Evolutionary conservation across 208 protist species (phyloP).

Genomic region (Acanthamoeba triangularis): DNA sequence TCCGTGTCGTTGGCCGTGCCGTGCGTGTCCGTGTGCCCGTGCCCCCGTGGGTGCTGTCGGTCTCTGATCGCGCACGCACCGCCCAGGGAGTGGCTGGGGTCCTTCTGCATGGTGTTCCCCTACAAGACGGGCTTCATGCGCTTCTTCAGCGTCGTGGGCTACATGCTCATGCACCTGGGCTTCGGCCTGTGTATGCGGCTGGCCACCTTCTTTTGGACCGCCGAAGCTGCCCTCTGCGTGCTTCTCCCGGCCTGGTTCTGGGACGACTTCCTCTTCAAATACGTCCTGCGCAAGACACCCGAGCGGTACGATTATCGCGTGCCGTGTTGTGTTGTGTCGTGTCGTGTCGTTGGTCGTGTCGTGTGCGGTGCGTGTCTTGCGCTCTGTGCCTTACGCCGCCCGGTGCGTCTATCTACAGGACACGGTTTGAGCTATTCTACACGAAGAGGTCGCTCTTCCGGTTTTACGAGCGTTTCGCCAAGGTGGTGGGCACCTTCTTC

Average conservation of each 20-base stretch:
- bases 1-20: neutral
- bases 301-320: neutral
- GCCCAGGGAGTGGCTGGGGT: slow-evolving; percentile 33
- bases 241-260: slow-evolving; percentile 68
- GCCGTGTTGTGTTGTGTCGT: neutral
- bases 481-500: slow-evolving; percentile 6
- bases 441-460: neutral
- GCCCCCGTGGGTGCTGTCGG: neutral
- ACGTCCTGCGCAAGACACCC: slow-evolving; percentile 2
- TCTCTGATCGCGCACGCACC: neutral
- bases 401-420: neutral
- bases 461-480: slow-evolving; percentile 54
- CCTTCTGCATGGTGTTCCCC: slow-evolving; percentile 21
- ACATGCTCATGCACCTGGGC: slow-evolving; percentile 66
- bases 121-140: slow-evolving; percentile 24
- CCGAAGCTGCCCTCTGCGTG: slow-evolving; percentile 15
- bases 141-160: neutral
- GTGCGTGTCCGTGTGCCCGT: neutral
- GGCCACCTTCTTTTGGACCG: slow-evolving; percentile 45
- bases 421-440: slow-evolving; percentile 35
- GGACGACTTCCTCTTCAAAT: slow-evolving; percentile 72
- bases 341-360: too few species aligned
- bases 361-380: too few species aligned
- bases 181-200: slow-evolving; percentile 70
- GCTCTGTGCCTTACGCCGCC: neutral